Conservation (phyloP, 2,329 filamentous ascomycete species). For the Ophiocordyceps camponoti-leonardi region DNA sequence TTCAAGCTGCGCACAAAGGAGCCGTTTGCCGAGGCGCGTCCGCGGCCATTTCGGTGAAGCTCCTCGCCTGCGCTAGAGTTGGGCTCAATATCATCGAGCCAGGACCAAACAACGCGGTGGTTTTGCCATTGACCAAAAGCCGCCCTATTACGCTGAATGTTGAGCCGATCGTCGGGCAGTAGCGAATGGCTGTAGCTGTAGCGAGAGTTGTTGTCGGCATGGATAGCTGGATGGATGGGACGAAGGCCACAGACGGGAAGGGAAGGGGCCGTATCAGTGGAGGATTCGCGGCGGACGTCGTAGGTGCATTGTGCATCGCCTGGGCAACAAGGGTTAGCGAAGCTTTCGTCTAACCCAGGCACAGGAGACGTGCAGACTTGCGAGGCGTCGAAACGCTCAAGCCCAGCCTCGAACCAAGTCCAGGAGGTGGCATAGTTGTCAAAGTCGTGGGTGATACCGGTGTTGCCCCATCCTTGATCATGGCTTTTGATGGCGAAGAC, state of each 20-base stretch:
- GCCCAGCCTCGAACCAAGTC: constrained; percentile 47
- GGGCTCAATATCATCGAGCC: constrained; percentile 27
- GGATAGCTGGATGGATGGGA: constrained; percentile 16
- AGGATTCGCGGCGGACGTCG: constrained; percentile 11
- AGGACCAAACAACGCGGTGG: constrained; percentile 36
- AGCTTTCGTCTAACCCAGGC: constrained; percentile 1
- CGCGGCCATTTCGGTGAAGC: constrained; percentile 27
- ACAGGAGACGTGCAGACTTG: constrained; percentile 9
- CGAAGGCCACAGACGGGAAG: constrained; percentile 19
- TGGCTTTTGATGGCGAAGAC: constrained; percentile 38
- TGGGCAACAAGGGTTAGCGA: constrained; percentile 1
- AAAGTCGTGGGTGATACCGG: constrained; percentile 14
- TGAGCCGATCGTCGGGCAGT: constrained; percentile 14
- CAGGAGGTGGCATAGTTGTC: constrained; percentile 30
- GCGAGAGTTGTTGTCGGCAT: constrained; percentile 4
- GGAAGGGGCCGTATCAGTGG: constrained; percentile 5
- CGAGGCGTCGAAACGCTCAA: constrained; percentile 33
- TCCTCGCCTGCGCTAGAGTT: constrained; percentile 20
- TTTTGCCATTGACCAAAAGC: constrained; percentile 16
- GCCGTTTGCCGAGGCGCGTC: constrained; percentile 31
- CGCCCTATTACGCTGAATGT: constrained; percentile 30
- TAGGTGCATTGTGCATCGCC: constrained; percentile 13
- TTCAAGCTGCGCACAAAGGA: constrained; percentile 36
- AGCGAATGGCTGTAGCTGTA: constrained; percentile 21
- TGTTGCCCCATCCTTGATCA: constrained; percentile 42